Evolutionary conservation across 179 eudicot genomes (phyloP).

Genomic region (Vitellaria paradoxa): DNA sequence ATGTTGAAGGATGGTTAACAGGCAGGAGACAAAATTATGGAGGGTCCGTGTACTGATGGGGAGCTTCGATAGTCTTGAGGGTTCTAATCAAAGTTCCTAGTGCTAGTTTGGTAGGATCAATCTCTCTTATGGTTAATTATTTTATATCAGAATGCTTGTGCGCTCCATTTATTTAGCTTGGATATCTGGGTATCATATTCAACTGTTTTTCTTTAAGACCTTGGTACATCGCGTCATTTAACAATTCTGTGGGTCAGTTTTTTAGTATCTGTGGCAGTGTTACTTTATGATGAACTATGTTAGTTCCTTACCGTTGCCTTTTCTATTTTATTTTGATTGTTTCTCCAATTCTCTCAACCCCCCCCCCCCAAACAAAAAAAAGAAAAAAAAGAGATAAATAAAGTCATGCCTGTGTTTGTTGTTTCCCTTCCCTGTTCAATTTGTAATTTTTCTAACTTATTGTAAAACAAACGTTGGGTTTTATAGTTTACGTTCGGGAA

Average conservation of each 20-base stretch:
- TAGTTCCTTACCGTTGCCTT: background rate
- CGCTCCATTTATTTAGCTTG: background rate
- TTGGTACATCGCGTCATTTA: background rate
- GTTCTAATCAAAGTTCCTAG: constrained; percentile 5
- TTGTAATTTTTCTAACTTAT: background rate
- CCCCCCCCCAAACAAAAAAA: background rate
- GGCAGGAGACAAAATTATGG: background rate
- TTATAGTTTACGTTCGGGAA: too few species aligned
- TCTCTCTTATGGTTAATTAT: background rate
- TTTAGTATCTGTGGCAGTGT: background rate
- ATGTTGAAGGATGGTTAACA: background rate
- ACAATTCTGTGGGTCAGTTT: background rate
- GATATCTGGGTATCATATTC: background rate
- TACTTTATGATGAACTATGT: background rate
- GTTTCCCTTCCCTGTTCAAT: background rate
- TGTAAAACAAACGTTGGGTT: background rate
- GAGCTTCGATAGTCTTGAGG: background rate
- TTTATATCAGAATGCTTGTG: background rate
- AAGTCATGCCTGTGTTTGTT: background rate
- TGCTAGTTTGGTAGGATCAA: constrained; percentile 27
- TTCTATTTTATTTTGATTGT: background rate
- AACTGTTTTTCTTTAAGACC: background rate
- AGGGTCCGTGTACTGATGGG: background rate
- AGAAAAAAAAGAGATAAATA: too few species aligned
- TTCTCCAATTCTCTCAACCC: background rate